Evolutionary conservation across 306 rosid species (phyloP), one percentile per base, ranked within the genome.

Genomic region (Gillenia trifoliata): DNA sequence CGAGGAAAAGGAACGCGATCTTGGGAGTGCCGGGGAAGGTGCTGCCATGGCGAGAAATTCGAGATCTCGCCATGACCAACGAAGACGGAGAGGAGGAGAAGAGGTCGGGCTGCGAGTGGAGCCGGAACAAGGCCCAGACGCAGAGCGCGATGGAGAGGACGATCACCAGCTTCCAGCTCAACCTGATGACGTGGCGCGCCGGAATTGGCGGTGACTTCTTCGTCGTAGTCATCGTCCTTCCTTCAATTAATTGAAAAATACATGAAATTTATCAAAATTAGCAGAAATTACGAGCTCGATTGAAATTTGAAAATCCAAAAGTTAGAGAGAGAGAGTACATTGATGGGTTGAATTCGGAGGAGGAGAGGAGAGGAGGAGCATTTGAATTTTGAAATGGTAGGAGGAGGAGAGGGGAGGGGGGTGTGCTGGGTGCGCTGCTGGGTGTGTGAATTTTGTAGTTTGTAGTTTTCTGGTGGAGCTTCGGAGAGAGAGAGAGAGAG

Each of bases 1-100:
- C 89, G 81, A 94, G 96, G 68, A 92, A 94, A 13, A 94, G 77
- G 66, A 92, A 94, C 10, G 99, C 96, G 80, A 94, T 80, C 90
- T 87, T 94, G 47, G 99, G 89, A 70, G 86, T 83, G 8, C 97
- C 96, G 0, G 71, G 0, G 76, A 86, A 85, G 69, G 20, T 4
- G 13, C 13, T 52, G 66, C 30, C 36, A 13, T 47, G 65, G 63
- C 75, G 74, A 55, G 90, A 64, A 74, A 82, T 8, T 49, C 83
- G 82, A 57, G 87, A 77, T 75, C 87, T 73, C 19, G 55, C 67
- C 28, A 30, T 79, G 41, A 86, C 45, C 2, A 68, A 56, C 12
- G 88, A 31, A 0, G 73, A 29, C 4, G 74, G 13, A 34, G 41
- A 38, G 11, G 78, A 43, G 15, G 79, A 38, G 40, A 81, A 45